phyloP scores from a whole-genome alignment of 345 rosid genomes.

The Camelina laxa region DNA sequence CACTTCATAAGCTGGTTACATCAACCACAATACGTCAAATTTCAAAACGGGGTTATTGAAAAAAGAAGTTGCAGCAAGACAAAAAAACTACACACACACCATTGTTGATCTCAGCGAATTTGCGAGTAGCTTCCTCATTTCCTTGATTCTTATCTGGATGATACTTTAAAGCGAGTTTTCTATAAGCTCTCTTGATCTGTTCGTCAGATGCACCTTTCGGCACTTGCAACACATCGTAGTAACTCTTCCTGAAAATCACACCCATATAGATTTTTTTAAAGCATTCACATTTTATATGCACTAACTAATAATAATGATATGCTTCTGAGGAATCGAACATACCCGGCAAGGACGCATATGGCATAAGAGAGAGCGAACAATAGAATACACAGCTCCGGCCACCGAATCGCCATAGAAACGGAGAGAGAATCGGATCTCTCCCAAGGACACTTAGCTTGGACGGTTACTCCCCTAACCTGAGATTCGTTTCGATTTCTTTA shows the following conservation, averaged over 20 bases:
- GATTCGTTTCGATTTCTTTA: background rate
- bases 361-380: conserved; percentile 61
- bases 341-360: conserved; percentile 64
- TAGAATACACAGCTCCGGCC: conserved; percentile 50
- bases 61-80: background rate
- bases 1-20: conserved; percentile 87
- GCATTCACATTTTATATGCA: conserved; percentile 3
- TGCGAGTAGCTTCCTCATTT: conserved; percentile 89
- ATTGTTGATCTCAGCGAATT: conserved; percentile 88
- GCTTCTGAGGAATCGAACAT: conserved; percentile 9
- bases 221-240: conserved; percentile 91
- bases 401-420: conserved; percentile 62
- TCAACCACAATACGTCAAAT: conserved; percentile 17
- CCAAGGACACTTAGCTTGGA: background rate
- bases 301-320: background rate
- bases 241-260: conserved; percentile 71
- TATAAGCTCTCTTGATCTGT: conserved; percentile 96
- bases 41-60: background rate
- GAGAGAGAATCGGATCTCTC: conserved; percentile 59
- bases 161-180: conserved; percentile 95
- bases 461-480: conserved; percentile 1
- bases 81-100: conserved; percentile 49
- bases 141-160: conserved; percentile 99
- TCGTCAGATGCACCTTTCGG: conserved; percentile 92
- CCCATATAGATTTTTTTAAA: background rate